Percentiles rank a stretch among this genome's conserved stretches.
These are phyloP conservation scores for Solanum verrucosum DNA, from an alignment of 257 asterid genomes.

Conservation along the genomic window DNA sequence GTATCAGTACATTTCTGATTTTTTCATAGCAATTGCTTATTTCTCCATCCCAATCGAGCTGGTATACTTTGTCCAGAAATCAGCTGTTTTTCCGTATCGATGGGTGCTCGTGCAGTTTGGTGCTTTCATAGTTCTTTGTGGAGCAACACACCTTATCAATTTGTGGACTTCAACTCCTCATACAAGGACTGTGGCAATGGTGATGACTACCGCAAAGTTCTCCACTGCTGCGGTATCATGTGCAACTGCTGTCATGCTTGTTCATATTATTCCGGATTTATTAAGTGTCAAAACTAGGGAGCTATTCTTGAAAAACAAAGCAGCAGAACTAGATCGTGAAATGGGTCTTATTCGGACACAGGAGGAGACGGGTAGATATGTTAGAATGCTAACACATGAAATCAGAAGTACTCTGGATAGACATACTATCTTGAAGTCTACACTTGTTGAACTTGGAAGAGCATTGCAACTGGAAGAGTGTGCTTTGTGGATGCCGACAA, in stretches of 20 bases:
- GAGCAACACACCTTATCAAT: constrained; percentile 90
- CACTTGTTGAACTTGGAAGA: constrained; percentile 89
- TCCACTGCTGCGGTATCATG: constrained; percentile 91
- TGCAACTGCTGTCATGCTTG: constrained; percentile 91
- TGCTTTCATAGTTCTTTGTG: constrained; percentile 96
- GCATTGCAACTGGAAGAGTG: constrained; percentile 76
- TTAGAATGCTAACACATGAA: constrained; percentile 97
- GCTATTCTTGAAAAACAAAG: constrained; percentile 78
- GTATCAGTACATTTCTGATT: constrained; percentile 91
- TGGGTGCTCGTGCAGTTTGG: constrained; percentile 99
- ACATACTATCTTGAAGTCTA: constrained; percentile 85
- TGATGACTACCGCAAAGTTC: constrained; percentile 75
- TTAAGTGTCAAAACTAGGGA: constrained; percentile 95
- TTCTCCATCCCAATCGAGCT: constrained; percentile 95
- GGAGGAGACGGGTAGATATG: constrained; percentile 97
- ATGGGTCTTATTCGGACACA: constrained; percentile 96
- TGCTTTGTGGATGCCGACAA: constrained; percentile 98
- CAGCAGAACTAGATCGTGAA: constrained; percentile 95
- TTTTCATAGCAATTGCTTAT: constrained; percentile 96
- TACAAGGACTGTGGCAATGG: constrained; percentile 81
- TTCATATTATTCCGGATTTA: constrained; percentile 94
- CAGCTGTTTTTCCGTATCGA: constrained; percentile 92
- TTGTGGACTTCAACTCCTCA: constrained; percentile 82
- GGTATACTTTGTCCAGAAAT: constrained; percentile 90
- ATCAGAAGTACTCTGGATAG: constrained; percentile 97